A percentile compares a stretch with the other conserved stretches of the same genome.
phyloP scores from a whole-genome alignment of 345 rosid genomes.

The Dipteronia sinensis region DNA sequence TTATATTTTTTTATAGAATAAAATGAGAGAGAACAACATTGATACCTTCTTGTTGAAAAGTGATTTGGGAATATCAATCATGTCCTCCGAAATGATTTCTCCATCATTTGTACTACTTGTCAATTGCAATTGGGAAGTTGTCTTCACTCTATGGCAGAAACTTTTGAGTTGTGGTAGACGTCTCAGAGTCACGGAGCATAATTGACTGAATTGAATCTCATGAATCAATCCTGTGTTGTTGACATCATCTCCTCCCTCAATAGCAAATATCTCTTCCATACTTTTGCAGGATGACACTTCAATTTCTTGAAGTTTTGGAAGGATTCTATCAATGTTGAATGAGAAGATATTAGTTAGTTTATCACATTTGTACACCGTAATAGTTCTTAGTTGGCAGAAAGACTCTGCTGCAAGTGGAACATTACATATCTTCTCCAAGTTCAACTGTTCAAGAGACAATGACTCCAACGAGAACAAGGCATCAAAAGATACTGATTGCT shows the following conservation, averaged over 20 bases:
- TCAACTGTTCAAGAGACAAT: constrained; percentile 8
- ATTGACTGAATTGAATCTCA: not conserved
- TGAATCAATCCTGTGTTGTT: not conserved
- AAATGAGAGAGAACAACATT: too few species aligned
- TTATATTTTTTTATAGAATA: too few species aligned
- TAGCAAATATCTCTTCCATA: constrained; percentile 20
- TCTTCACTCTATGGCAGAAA: not conserved
- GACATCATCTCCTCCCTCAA: not conserved
- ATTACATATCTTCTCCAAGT: constrained; percentile 17
- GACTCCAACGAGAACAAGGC: constrained; percentile 6
- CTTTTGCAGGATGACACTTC: constrained; percentile 11
- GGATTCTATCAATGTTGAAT: constrained; percentile 13
- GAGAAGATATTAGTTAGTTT: constrained; percentile 22
- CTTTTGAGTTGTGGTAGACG: not conserved
- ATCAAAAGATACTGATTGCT: not conserved
- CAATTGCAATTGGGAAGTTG: not conserved
- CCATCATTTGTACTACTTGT: not conserved
- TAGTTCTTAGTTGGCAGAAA: constrained; percentile 19
- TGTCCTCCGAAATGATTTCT: not conserved
- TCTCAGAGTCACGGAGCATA: not conserved
- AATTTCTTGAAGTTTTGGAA: constrained; percentile 24
- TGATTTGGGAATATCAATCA: not conserved
- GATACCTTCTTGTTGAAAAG: not conserved
- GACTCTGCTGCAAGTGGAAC: not conserved
- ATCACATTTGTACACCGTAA: constrained; percentile 1